phyloP scores from a whole-genome alignment of 2,329 filamentous ascomycete species.

The Arachnomyces sp. region DNA sequence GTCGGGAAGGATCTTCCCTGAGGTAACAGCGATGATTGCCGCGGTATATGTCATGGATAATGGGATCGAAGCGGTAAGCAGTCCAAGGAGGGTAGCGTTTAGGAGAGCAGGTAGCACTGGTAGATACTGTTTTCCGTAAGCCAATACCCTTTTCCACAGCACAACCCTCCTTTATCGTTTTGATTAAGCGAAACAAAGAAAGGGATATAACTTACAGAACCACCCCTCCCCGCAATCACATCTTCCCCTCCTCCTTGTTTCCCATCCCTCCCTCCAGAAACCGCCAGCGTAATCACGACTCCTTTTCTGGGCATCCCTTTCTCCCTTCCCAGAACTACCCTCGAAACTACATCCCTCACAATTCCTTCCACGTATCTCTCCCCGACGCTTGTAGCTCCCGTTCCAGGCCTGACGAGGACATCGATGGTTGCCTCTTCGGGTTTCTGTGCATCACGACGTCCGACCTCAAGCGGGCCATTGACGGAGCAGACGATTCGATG shows the following conservation, averaged over 20 bases:
- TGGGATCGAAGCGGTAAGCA: conserved; percentile 76
- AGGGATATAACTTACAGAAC: conserved; percentile 25
- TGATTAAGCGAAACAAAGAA: background rate
- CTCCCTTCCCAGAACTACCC: conserved; percentile 37
- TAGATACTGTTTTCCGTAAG: conserved; percentile 52
- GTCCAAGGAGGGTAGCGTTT: conserved; percentile 68
- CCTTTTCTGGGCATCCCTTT: conserved; percentile 34
- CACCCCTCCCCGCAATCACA: conserved; percentile 24
- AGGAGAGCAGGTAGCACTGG: conserved; percentile 73
- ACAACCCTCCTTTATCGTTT: background rate
- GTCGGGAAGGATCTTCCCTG: conserved; percentile 44
- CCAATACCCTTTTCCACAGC: background rate
- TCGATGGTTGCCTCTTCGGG: conserved; percentile 87
- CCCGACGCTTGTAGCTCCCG: conserved; percentile 74
- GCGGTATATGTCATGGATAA: conserved; percentile 65
- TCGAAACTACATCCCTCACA: conserved; percentile 29
- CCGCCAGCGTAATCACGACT: conserved; percentile 36
- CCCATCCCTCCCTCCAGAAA: conserved; percentile 26
- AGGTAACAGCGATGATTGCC: conserved; percentile 54
- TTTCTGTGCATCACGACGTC: conserved; percentile 72
- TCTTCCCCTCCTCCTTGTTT: conserved; percentile 21
- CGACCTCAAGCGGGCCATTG: conserved; percentile 86
- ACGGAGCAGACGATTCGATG: conserved; percentile 79
- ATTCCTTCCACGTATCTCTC: conserved; percentile 72
- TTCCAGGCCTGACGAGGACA: conserved; percentile 78